phyloP scores from a whole-genome alignment of 2,329 filamentous ascomycete genomes.

The Westerdykella aurantiaca region DNA sequence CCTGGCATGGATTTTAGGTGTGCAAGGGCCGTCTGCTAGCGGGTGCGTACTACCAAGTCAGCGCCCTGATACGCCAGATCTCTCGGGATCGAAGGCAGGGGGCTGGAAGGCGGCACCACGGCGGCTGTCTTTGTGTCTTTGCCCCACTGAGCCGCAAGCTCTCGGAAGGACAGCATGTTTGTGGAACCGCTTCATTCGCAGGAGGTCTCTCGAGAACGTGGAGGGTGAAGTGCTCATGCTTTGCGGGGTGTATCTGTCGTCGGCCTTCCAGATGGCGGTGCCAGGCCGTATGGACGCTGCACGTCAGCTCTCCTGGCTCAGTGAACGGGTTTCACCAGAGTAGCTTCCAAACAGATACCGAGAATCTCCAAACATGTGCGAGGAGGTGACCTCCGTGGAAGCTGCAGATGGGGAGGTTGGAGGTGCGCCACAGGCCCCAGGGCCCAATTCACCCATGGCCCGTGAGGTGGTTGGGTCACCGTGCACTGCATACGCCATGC shows the following conservation, averaged over 20 bases:
- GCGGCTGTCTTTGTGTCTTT: slow-evolving; percentile 10
- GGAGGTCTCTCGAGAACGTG: slow-evolving; percentile 5
- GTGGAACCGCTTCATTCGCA: slow-evolving; percentile 30
- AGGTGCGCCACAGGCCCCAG: slow-evolving; percentile 1
- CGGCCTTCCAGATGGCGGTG: not conserved
- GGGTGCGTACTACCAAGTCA: slow-evolving; percentile 21
- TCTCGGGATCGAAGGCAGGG: slow-evolving; percentile 15
- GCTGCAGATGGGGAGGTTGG: not conserved
- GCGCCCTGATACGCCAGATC: slow-evolving; percentile 26
- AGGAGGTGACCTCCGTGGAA: slow-evolving; percentile 3
- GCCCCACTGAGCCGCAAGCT: slow-evolving; percentile 26
- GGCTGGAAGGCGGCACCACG: slow-evolving; percentile 7
- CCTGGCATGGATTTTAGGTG: slow-evolving; percentile 23
- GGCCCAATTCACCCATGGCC: not conserved
- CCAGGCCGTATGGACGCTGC: not conserved
- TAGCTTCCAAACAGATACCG: slow-evolving; percentile 3
- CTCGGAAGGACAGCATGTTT: slow-evolving; percentile 11
- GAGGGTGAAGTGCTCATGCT: slow-evolving; percentile 7
- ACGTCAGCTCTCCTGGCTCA: not conserved
- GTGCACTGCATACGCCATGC: slow-evolving; percentile 22
- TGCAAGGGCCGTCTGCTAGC: slow-evolving; percentile 12
- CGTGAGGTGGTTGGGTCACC: slow-evolving; percentile 7
- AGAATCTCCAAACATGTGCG: not conserved
- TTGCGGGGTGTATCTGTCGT: not conserved
- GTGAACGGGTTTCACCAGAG: not conserved